phyloP scores from a whole-genome alignment of 2,329 filamentous ascomycete genomes.

The Trichocomaceae sp. region DNA sequence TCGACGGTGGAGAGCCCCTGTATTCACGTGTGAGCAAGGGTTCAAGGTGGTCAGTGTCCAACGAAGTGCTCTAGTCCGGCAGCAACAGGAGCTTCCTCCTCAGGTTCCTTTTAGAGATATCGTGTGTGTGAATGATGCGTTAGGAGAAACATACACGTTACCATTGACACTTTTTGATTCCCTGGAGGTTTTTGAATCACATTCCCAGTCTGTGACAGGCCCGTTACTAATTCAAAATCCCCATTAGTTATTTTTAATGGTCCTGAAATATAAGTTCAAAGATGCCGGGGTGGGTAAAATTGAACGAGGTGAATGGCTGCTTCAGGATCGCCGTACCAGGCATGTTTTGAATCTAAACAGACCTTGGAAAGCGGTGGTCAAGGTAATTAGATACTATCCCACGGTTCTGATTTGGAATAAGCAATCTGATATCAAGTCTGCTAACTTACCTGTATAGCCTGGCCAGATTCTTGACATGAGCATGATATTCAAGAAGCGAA shows the following conservation, averaged over 20 bases:
- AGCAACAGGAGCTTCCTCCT: background rate
- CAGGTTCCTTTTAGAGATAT: background rate
- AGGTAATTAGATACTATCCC: background rate
- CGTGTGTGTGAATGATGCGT: background rate
- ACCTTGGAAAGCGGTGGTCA: background rate
- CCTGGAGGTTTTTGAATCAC: background rate
- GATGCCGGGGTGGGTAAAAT: background rate
- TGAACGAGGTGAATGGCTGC: background rate
- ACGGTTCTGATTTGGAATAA: no score
- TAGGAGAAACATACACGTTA: background rate
- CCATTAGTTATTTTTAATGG: background rate
- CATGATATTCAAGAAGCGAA: background rate
- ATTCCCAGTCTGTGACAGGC: no score
- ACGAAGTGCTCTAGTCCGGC: background rate
- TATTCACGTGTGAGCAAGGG: no score
- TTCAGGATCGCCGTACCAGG: background rate
- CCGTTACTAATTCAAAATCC: background rate
- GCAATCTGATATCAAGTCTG: background rate
- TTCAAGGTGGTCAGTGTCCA: no score
- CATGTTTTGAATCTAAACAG: background rate
- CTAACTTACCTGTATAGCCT: background rate
- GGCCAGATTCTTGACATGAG: slow-evolving; percentile 8
- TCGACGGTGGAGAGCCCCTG: background rate
- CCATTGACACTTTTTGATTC: background rate
- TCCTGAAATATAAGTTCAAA: background rate